These are phyloP conservation scores for Taphrina wiesneri DNA, from an alignment of 1,139 yeast species.

Conservation along the genomic window DNA sequence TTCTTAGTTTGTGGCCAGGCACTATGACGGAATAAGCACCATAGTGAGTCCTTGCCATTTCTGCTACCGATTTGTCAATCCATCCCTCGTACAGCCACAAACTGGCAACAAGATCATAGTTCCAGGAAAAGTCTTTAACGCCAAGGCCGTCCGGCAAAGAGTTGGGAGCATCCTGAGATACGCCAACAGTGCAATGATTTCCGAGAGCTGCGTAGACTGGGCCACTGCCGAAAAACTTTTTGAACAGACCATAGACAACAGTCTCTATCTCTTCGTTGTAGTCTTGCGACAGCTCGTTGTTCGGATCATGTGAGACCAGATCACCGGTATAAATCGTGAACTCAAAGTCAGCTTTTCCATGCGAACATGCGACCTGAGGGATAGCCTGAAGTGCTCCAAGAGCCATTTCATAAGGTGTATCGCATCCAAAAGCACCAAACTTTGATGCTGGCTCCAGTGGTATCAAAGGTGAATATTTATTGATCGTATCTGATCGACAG, in stretches of 20 bases:
- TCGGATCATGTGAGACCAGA: slow-evolving; percentile 60
- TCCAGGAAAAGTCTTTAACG: slow-evolving; percentile 58
- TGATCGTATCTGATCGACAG: slow-evolving; percentile 51
- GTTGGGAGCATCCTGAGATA: slow-evolving; percentile 65
- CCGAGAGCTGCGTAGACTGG: slow-evolving; percentile 70
- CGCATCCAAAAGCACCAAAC: slow-evolving; percentile 61
- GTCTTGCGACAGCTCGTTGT: slow-evolving; percentile 51
- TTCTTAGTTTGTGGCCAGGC: slow-evolving; percentile 59
- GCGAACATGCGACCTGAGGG: slow-evolving; percentile 38
- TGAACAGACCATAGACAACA: slow-evolving; percentile 56
- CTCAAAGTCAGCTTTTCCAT: slow-evolving; percentile 50
- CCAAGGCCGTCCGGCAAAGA: slow-evolving; percentile 48
- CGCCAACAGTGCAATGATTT: slow-evolving; percentile 73
- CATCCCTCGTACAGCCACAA: slow-evolving; percentile 52
- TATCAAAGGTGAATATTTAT: slow-evolving; percentile 46
- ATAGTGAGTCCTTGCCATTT: slow-evolving; percentile 52
- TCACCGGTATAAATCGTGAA: slow-evolving; percentile 68
- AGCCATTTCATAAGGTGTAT: slow-evolving; percentile 60
- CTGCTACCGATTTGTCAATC: slow-evolving; percentile 41
- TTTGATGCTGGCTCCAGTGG: slow-evolving; percentile 57
- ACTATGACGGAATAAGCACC: slow-evolving; percentile 60
- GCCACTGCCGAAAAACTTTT: slow-evolving; percentile 54
- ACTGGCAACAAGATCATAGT: slow-evolving; percentile 61
- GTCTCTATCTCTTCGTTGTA: slow-evolving; percentile 59
- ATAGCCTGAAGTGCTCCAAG: slow-evolving; percentile 58